phyloP scores from a whole-genome alignment of 805 yeast genomes.

The Citeromyces nyonsensis region DNA sequence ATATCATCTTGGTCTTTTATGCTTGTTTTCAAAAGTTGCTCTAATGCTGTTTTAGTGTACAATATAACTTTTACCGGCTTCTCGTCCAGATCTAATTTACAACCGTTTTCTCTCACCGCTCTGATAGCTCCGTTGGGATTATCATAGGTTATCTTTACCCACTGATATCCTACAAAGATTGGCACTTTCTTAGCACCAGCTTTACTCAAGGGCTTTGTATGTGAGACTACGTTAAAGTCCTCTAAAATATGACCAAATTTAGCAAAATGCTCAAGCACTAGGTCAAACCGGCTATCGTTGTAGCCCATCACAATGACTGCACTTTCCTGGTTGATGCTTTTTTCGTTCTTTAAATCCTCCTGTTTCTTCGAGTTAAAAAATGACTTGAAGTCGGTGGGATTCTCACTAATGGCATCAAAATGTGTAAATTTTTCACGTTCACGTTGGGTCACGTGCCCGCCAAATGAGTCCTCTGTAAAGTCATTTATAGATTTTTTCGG shows the following conservation, averaged over 20 bases:
- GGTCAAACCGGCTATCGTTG: constrained; percentile 57
- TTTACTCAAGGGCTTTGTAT: constrained; percentile 1
- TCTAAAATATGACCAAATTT: constrained; percentile 74
- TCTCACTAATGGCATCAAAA: too few relatives aligned
- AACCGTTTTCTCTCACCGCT: constrained; percentile 77
- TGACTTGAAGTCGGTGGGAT: too few relatives aligned
- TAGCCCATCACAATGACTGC: constrained; percentile 84
- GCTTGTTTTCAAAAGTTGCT: constrained; percentile 33
- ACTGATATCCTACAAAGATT: constrained; percentile 70
- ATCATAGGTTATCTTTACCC: constrained; percentile 85
- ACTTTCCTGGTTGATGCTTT: constrained; percentile 18
- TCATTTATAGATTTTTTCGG: too few relatives aligned
- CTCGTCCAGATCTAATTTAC: constrained; percentile 41
- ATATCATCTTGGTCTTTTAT: constrained; percentile 28
- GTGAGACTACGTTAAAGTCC: constrained; percentile 30
- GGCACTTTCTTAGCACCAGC: constrained; percentile 25
- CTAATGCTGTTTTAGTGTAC: constrained; percentile 43
- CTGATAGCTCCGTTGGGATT: constrained; percentile 62
- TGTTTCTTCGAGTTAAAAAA: too few relatives aligned
- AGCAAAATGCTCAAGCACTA: constrained; percentile 56
- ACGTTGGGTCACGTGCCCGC: too few relatives aligned
- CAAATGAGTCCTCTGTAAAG: too few relatives aligned
- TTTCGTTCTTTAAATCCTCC: too few relatives aligned
- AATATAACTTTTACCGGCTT: constrained; percentile 54
- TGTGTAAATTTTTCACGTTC: too few relatives aligned